phyloP scores from a whole-genome alignment of 164 flowering plant species.

The Aristolochia californica region DNA sequence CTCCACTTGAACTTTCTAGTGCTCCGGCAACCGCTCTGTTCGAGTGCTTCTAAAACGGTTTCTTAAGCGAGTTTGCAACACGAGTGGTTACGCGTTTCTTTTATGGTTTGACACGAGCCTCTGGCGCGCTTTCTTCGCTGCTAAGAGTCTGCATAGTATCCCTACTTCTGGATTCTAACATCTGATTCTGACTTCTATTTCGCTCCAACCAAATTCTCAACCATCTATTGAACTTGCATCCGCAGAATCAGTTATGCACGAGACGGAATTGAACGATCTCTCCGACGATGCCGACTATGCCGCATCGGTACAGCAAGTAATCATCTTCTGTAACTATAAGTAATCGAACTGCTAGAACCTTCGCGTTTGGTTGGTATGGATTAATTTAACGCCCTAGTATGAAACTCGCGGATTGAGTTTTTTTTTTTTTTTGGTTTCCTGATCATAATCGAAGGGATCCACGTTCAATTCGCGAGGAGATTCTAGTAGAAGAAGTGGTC shows the following conservation, averaged over 20 bases:
- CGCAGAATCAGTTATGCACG: slow-evolving; percentile 42
- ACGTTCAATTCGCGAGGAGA: slow-evolving; percentile 37
- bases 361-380: too few species aligned
- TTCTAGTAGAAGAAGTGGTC: slow-evolving; percentile 34
- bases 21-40: neutral
- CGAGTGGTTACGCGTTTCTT: neutral
- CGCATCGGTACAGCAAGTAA: slow-evolving; percentile 70
- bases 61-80: too few species aligned
- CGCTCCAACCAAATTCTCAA: slow-evolving; percentile 9
- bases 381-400: too few species aligned
- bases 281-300: slow-evolving; percentile 98
- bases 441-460: slow-evolving; percentile 12
- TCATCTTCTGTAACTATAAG: neutral
- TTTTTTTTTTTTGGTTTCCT: neutral
- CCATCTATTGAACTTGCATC: neutral
- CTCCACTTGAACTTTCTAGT: neutral
- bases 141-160: neutral
- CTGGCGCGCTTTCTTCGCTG: neutral
- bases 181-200: neutral
- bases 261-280: slow-evolving; percentile 68
- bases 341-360: too few species aligned
- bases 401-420: neutral
- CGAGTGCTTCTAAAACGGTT: too few species aligned
- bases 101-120: neutral
- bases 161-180: neutral